phyloP scores from a whole-genome alignment of 495 filamentous ascomycete species.

The Penicillium flavigenum region DNA sequence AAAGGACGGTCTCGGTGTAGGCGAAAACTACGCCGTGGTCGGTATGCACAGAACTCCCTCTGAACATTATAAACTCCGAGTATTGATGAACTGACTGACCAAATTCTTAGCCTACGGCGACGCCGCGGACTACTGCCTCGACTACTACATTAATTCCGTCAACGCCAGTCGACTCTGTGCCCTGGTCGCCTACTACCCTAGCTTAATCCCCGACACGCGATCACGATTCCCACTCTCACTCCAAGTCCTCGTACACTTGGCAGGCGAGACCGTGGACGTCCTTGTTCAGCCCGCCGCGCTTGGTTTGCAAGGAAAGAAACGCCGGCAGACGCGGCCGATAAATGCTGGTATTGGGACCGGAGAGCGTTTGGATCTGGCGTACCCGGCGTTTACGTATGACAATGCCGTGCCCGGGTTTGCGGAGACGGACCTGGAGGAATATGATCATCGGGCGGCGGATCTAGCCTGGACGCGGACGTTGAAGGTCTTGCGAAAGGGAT shows the following conservation, averaged over 20 bases:
- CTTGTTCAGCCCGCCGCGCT: constrained; percentile 51
- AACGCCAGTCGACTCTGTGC: constrained; percentile 47
- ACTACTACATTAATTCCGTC: constrained; percentile 51
- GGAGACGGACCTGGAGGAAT: constrained; percentile 51
- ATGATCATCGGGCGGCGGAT: constrained; percentile 50
- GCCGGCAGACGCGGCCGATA: constrained; percentile 46
- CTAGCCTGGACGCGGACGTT: constrained; percentile 59
- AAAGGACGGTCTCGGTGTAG: constrained; percentile 46
- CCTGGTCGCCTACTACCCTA: constrained; percentile 62
- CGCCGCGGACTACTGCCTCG: constrained; percentile 57
- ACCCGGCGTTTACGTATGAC: constrained; percentile 50
- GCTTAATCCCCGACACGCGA: constrained; percentile 49
- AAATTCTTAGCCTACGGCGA: constrained; percentile 51
- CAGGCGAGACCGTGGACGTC: constrained; percentile 48
- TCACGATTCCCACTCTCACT: constrained; percentile 49
- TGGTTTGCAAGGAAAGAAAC: constrained; percentile 61
- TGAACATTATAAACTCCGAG: background rate
- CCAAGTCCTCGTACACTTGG: constrained; percentile 54
- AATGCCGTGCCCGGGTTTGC: constrained; percentile 57
- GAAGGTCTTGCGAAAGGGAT: constrained; percentile 51
- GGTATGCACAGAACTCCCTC: constrained; percentile 30
- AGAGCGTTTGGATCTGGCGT: constrained; percentile 40
- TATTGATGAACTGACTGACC: constrained; percentile 7
- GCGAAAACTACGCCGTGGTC: constrained; percentile 51
- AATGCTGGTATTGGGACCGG: constrained; percentile 56